A percentile compares a stretch with the other conserved stretches of the same genome.
Evolutionary conservation across 192 early-diverging fungal species (phyloP).

Genomic region (Mortierella hygrophila): DNA sequence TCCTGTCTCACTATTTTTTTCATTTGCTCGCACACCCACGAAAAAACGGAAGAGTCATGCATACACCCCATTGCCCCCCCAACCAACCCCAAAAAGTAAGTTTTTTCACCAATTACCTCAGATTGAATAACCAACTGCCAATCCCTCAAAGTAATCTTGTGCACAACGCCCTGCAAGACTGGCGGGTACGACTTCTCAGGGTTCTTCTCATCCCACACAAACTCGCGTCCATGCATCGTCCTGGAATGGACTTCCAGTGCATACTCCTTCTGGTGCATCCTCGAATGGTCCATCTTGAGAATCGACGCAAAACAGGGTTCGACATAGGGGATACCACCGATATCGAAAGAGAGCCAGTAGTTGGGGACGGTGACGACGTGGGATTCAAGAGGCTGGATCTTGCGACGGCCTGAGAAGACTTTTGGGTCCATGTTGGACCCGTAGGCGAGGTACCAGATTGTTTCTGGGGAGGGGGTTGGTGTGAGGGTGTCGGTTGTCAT

Average conservation of each 20-base stretch:
- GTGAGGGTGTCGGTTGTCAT: background rate
- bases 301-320: conserved; percentile 58
- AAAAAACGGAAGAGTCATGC: background rate
- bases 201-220: conserved; percentile 47
- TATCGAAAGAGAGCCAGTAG: conserved; percentile 57
- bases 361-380: conserved; percentile 32
- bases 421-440: conserved; percentile 55
- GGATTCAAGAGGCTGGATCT: conserved; percentile 41
- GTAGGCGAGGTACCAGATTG: conserved; percentile 47
- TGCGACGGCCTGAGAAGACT: conserved; percentile 43
- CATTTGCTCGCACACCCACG: background rate
- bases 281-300: conserved; percentile 15
- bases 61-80: background rate
- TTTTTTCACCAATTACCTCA: conserved; percentile 25
- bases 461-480: background rate
- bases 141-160: conserved; percentile 43
- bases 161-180: conserved; percentile 45
- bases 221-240: conserved; percentile 33
- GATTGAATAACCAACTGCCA: conserved; percentile 49
- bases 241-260: conserved; percentile 38
- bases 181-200: conserved; percentile 43
- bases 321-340: conserved; percentile 40
- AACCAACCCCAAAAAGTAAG: background rate
- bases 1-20: background rate
- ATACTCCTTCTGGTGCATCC: conserved; percentile 29